These are phyloP conservation scores for Epithemia pelagica DNA, from an alignment of 108 stramenopile genomes.

Conservation along the genomic window DNA sequence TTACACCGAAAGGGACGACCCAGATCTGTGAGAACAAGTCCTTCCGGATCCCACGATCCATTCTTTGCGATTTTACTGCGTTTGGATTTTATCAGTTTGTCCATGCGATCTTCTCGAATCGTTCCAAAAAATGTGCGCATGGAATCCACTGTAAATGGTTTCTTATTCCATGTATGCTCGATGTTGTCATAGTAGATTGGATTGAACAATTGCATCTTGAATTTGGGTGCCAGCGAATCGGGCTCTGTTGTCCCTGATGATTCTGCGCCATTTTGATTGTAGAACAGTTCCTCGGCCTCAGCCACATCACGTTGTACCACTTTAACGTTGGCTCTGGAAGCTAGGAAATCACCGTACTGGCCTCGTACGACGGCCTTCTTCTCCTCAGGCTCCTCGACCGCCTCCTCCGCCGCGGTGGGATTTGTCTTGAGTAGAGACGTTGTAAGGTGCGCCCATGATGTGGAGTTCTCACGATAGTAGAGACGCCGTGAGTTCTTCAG, in stretches of 20 bases:
- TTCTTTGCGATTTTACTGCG: not conserved
- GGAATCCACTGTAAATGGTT: not conserved
- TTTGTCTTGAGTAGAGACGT: not conserved
- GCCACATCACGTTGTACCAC: not conserved
- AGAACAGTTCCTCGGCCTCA: not conserved
- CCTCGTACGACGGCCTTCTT: not conserved
- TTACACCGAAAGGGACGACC: not conserved
- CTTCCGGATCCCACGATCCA: constrained; percentile 7
- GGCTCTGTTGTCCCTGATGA: not conserved
- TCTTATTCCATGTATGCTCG: constrained; percentile 5
- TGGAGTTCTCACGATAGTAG: not conserved
- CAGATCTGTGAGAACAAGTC: not conserved
- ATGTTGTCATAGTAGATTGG: not conserved
- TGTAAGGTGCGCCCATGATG: not conserved
- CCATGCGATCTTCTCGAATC: constrained; percentile 2
- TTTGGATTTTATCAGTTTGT: not conserved
- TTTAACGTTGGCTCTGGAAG: not conserved
- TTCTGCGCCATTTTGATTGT: not conserved
- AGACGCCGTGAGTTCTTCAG: not conserved
- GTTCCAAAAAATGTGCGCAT: constrained; percentile 2
- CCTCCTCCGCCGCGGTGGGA: not conserved
- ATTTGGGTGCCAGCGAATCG: not conserved
- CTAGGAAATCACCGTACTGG: not conserved
- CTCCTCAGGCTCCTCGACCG: not conserved
- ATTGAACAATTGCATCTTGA: constrained; percentile 1